phyloP scores from a whole-genome alignment of 352 stramenopile species.

The Phytophthora agathidicida region DNA sequence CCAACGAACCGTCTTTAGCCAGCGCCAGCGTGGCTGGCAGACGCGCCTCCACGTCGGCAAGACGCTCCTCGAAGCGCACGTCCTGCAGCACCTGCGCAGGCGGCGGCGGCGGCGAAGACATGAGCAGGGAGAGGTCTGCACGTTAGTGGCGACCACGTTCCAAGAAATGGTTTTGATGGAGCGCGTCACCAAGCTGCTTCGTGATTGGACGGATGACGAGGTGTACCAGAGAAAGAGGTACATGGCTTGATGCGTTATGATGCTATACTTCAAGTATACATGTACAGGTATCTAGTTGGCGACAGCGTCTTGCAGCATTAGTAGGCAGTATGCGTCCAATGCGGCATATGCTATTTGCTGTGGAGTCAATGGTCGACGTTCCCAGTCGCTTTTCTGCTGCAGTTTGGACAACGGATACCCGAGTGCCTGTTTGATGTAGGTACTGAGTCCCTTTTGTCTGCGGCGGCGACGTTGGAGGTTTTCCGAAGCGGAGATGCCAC shows the following conservation, averaged over 20 bases:
- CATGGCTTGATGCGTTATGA: too few relatives aligned
- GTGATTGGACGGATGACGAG: slow-evolving; percentile 21
- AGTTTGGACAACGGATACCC: slow-evolving; percentile 65
- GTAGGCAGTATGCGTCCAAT: slow-evolving; percentile 73
- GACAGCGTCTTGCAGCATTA: slow-evolving; percentile 69
- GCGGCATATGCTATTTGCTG: slow-evolving; percentile 77
- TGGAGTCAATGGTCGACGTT: slow-evolving; percentile 58
- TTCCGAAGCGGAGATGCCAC: slow-evolving; percentile 2
- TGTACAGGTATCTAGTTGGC: too few relatives aligned
- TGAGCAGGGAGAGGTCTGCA: slow-evolving; percentile 10
- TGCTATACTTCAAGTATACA: too few relatives aligned
- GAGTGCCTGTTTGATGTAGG: slow-evolving; percentile 58
- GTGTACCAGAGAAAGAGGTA: not conserved
- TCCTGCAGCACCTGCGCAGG: slow-evolving; percentile 63
- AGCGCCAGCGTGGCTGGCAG: slow-evolving; percentile 51
- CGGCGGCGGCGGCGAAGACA: slow-evolving; percentile 32
- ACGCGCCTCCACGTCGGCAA: slow-evolving; percentile 57
- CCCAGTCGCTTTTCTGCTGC: slow-evolving; percentile 83
- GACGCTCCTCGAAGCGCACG: slow-evolving; percentile 59
- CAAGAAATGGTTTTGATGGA: slow-evolving; percentile 9
- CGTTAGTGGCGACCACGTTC: slow-evolving; percentile 3
- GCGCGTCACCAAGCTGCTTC: slow-evolving; percentile 4
- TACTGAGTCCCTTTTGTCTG: slow-evolving; percentile 59
- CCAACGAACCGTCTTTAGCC: slow-evolving; percentile 47
- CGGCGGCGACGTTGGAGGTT: slow-evolving; percentile 39